Evolutionary conservation across 1,284 basidiomycete genomes (phyloP).

Genomic region (Puccinia hordei): DNA sequence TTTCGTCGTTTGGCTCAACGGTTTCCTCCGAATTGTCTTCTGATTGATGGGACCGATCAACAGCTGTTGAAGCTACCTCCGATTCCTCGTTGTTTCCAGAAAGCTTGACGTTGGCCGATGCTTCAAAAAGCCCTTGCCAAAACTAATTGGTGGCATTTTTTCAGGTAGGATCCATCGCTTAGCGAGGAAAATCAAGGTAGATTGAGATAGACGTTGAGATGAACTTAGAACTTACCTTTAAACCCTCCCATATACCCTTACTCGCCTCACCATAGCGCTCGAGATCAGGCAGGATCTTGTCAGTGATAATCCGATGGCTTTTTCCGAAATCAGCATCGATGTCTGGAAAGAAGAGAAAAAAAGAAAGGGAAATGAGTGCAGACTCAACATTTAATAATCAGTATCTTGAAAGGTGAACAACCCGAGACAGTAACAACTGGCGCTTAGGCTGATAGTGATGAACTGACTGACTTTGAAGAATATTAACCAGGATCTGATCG

Average conservation of each 20-base stretch:
- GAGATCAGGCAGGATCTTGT: constrained; percentile 42
- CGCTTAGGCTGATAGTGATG: not conserved
- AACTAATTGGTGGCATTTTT: constrained; percentile 52
- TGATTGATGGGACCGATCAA: constrained; percentile 17
- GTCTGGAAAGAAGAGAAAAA: constrained; percentile 11
- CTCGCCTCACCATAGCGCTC: constrained; percentile 48
- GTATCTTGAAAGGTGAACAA: not conserved
- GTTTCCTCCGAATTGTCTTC: constrained; percentile 13
- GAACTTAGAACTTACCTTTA: constrained; percentile 23
- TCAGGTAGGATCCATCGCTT: not conserved
- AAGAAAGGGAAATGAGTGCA: not conserved
- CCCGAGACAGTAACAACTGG: not conserved
- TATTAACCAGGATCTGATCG: constrained; percentile 41
- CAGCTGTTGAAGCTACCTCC: constrained; percentile 6
- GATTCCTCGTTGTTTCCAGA: constrained; percentile 37
- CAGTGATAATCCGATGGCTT: constrained; percentile 38
- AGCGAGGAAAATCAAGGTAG: not conserved
- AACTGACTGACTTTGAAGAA: constrained; percentile 41
- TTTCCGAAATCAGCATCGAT: constrained; percentile 43
- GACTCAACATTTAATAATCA: not conserved
- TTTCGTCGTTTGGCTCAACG: not conserved
- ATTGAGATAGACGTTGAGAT: not conserved
- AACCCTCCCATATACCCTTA: constrained; percentile 42
- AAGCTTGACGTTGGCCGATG: constrained; percentile 58
- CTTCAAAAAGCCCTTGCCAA: constrained; percentile 60